Percentiles rank a stretch among this genome's conserved stretches.
Conservation (phyloP, 805 yeast genomes). For the Tetrapisispora namnaoensis region DNA sequence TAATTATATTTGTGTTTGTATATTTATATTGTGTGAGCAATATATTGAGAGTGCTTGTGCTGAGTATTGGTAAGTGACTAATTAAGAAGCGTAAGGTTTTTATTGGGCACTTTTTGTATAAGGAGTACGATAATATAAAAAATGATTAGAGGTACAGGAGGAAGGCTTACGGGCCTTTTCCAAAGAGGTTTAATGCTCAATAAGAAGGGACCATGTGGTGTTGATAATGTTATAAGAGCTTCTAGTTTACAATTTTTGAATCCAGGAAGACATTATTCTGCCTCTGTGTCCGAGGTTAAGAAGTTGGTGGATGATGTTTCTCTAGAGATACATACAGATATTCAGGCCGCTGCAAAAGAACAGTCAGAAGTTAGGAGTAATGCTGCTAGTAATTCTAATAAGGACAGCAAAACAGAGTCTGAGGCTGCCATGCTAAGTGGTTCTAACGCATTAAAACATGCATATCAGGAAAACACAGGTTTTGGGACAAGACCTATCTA, state of each 20-base stretch:
- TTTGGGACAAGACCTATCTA: constrained; percentile 84
- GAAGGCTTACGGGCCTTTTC: not conserved
- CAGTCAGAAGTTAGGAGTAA: constrained; percentile 20
- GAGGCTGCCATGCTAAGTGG: constrained; percentile 18
- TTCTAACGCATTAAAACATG: constrained; percentile 29
- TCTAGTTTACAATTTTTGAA: not conserved
- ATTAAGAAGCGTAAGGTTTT: no score
- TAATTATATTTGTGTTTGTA: no score
- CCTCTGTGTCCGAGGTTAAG: constrained; percentile 20
- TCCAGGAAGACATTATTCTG: constrained; percentile 1
- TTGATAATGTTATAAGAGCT: not conserved
- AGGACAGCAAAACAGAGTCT: constrained; percentile 1
- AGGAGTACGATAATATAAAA: not conserved
- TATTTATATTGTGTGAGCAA: no score
- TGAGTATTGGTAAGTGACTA: no score
- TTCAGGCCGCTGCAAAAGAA: constrained; percentile 25
- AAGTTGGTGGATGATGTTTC: constrained; percentile 19
- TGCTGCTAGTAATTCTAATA: constrained; percentile 9
- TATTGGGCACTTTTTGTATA: no score
- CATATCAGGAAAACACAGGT: constrained; percentile 32
- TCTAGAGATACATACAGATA: constrained; percentile 28
- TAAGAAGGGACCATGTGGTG: not conserved
- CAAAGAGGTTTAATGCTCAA: not conserved
- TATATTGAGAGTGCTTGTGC: no score
- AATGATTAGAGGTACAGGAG: not conserved